Conservation (phyloP, 495 filamentous ascomycete species). For the Poronia punctata region DNA sequence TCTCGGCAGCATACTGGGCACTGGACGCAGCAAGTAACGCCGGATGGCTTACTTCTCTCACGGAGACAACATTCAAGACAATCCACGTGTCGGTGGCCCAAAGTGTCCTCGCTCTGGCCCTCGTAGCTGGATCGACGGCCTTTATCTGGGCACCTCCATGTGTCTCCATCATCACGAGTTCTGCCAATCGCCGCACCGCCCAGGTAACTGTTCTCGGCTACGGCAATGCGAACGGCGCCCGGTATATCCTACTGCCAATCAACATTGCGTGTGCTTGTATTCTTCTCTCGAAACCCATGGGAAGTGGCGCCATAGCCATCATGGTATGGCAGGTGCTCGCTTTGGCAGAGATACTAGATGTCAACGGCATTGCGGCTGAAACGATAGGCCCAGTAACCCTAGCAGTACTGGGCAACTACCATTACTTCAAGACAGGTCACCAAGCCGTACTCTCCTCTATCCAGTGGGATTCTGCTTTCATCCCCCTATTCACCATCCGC, state of each 20-base stretch:
- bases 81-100: conserved; percentile 70
- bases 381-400: conserved; percentile 81
- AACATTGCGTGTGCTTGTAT: conserved; percentile 69
- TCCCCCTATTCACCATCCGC: conserved; percentile 70
- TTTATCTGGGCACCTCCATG: conserved; percentile 73
- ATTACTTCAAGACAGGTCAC: conserved; percentile 98
- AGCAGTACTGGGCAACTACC: conserved; percentile 77
- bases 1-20: conserved; percentile 78
- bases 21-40: conserved; percentile 88
- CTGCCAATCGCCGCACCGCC: conserved; percentile 28
- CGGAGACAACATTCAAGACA: conserved; percentile 57
- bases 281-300: conserved; percentile 92
- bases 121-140: conserved; percentile 58
- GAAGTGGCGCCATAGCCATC: conserved; percentile 71
- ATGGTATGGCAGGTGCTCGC: conserved; percentile 80
- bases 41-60: conserved; percentile 62
- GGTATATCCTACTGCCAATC: conserved; percentile 77
- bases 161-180: conserved; percentile 48
- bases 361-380: conserved; percentile 56
- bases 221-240: conserved; percentile 84
- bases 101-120: conserved; percentile 64
- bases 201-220: conserved; percentile 78
- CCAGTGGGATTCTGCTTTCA: conserved; percentile 97
- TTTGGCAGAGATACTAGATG: conserved; percentile 80
- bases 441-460: conserved; percentile 82